Base-by-base conservation (phyloP, 1,139 yeast species). In the Candida sanyaensis region DNA sequence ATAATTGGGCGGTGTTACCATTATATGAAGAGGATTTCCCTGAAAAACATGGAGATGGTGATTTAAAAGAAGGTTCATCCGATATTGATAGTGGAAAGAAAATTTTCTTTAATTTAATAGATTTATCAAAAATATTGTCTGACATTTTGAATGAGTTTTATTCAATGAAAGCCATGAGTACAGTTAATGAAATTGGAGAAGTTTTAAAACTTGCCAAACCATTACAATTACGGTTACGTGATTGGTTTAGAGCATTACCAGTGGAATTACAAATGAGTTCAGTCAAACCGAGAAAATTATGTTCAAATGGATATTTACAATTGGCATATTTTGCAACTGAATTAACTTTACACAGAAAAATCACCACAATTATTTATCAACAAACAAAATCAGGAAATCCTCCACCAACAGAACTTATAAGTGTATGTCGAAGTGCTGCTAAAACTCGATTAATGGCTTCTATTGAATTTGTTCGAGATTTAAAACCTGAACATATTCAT, bases 241-340 rank as follows among this genome's bases (percentile, higher is more conserved):
- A 84, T 47, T 92, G 97, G 97, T 88, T 88, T 62, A 93, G 86
- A 54, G 78, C 87, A 0, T 72, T 92, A 41, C 96, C 97, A 0
- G 68, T 74, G 4, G 81, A 79, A 49, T 68, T 90, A 34, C 90
- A 85, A 49, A 85, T 88, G 88, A 72, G 67, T 46, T 71, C 82
- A 1, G 77, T 80, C 8, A 83, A 78, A 53, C 82, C 86, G 5
- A 71, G 88, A 44, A 84, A 81, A 58, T 68, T 82, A 37, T 82
- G 84, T 49, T 75, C 80, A 6, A 87, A 86, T 64, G 96, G 96
- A 0, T 84, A 88, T 53, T 69, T 90, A 43, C 96, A 90, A 50
- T 66, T 91, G 46, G 88, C 96, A 0, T 90, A 91, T 65, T 88
- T 90, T 69, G 93, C 96, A 0, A 84, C 96, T 0, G 97, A 91